A percentile compares a stretch with the other conserved stretches of the same genome.
Evolutionary conservation across 495 filamentous ascomycete genomes (phyloP).

Genomic region (Thermochaetoides thermophila): DNA sequence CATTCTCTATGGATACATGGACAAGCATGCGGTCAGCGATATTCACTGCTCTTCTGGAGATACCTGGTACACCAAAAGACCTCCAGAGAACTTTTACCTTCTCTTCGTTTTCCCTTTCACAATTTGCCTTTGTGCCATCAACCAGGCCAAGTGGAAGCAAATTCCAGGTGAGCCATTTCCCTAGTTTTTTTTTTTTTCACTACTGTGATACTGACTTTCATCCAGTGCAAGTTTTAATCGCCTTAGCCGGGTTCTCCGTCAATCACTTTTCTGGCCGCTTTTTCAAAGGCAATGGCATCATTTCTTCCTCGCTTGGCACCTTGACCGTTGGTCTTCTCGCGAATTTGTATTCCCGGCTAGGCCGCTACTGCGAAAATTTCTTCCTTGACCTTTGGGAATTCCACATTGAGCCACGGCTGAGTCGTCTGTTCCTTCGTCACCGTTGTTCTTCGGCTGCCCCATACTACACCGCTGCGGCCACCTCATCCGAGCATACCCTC

Average conservation of each 20-base stretch:
- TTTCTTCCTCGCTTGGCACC: constrained; percentile 73
- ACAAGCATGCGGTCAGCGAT: constrained; percentile 54
- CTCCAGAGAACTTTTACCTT: constrained; percentile 47
- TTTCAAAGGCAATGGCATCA: constrained; percentile 64
- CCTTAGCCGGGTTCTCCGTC: constrained; percentile 73
- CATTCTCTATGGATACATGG: constrained; percentile 72
- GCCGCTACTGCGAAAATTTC: constrained; percentile 25
- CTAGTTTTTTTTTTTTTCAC: too few relatives aligned
- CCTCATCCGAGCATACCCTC: constrained; percentile 5
- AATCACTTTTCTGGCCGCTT: constrained; percentile 63
- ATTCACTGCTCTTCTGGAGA: constrained; percentile 44
- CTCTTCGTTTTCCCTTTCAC: constrained; percentile 73
- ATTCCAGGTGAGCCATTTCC: constrained; percentile 54
- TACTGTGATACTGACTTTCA: not conserved
- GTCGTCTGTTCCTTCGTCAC: constrained; percentile 1
- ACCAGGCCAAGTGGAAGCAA: constrained; percentile 83
- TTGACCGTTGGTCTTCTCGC: constrained; percentile 75
- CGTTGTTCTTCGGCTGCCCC: constrained; percentile 1
- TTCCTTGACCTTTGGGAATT: constrained; percentile 19
- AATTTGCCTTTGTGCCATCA: constrained; percentile 67
- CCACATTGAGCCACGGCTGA: constrained; percentile 11
- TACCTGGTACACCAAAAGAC: constrained; percentile 33
- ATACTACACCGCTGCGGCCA: not conserved
- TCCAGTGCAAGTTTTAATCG: constrained; percentile 56
- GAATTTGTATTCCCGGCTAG: constrained; percentile 74